Percentiles rank a stretch among this genome's conserved stretches.
These are phyloP conservation scores for Astrocystis sublimbata DNA, from an alignment of 495 filamentous ascomycete species.

Conservation along the genomic window DNA sequence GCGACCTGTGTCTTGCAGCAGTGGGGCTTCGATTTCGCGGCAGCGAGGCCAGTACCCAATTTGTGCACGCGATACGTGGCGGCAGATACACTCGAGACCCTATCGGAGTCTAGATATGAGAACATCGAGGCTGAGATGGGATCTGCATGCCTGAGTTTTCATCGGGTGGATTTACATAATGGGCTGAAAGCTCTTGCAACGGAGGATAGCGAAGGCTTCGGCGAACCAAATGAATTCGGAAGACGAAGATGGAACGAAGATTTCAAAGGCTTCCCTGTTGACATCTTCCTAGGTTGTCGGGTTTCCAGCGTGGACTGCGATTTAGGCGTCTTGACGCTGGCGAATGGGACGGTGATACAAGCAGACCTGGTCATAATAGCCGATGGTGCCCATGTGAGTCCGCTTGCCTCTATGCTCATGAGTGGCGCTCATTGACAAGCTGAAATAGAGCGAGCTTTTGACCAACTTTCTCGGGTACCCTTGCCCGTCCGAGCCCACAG, in stretches of 20 bases:
- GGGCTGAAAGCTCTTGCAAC: slow-evolving; percentile 47
- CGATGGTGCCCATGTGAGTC: slow-evolving; percentile 35
- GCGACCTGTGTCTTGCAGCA: slow-evolving; percentile 45
- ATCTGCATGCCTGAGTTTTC: slow-evolving; percentile 37
- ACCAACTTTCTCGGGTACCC: slow-evolving; percentile 24
- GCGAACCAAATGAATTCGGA: neutral
- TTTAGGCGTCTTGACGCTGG: slow-evolving; percentile 19
- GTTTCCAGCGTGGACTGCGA: slow-evolving; percentile 30
- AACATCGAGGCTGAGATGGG: slow-evolving; percentile 35
- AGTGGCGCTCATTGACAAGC: neutral
- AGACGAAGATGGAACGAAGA: slow-evolving; percentile 13
- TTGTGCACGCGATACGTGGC: slow-evolving; percentile 31
- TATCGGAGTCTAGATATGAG: slow-evolving; percentile 28
- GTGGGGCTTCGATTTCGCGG: slow-evolving; percentile 47
- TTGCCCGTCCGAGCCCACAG: slow-evolving; percentile 20
- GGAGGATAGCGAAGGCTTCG: slow-evolving; percentile 8
- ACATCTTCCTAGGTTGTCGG: slow-evolving; percentile 33
- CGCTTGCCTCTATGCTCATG: neutral
- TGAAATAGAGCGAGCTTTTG: slow-evolving; percentile 34
- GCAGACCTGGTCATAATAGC: slow-evolving; percentile 33
- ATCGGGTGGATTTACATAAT: slow-evolving; percentile 59
- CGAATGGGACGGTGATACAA: slow-evolving; percentile 18
- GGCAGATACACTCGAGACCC: slow-evolving; percentile 28
- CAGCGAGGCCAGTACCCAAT: slow-evolving; percentile 33
- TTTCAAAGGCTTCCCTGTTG: slow-evolving; percentile 32